Base-by-base conservation (phyloP, 148 eudicot genomes). In the Camellia sinensis region DNA sequence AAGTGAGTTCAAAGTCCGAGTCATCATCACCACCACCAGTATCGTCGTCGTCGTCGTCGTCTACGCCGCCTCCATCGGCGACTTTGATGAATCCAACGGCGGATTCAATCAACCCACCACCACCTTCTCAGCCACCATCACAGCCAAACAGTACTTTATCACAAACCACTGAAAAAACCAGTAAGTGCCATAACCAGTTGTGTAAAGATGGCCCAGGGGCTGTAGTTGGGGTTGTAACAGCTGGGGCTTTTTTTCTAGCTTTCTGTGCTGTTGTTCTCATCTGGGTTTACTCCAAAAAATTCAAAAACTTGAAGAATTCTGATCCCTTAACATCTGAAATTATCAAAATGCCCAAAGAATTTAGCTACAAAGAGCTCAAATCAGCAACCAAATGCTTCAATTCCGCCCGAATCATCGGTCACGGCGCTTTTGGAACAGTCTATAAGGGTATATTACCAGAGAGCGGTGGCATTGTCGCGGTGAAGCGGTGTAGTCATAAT, bases 381-480 rank as follows among this genome's bases (percentile, higher is more conserved):
- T 22, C 63, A 0, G 97, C 98, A 13, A 94, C 98, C 2, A 93
- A 88, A 74, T 68, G 87, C 53, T 95, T 95, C 69, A 84, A 89
- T 80, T 80, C 89, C 2, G 43, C 69, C 56, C 83, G 91, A 46
- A 79, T 95, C n/a, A 90, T 95, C 29, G 98, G 98, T 1, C 87
- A 91, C 48, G 98, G 98, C 0, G 98, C 98, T 0, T 95, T 93
- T 8, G 97, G 97, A 66, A 90, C 92, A 0, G 98, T 95, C 11
- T 95, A 93, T 21, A 88, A 82, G 69, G 98, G 97, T 1, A 83
- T 92, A 60, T 65, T 95, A 48, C 79, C 86, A 2, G 90, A 85
- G 9, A 86, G 88, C 2, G 93, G 97, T 0, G 90, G 87, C 52
- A 52, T 86, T 11, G 93, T 95, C 2, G 98, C 98, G 0, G 93